Evolutionary conservation across 371 early-diverging fungal species (phyloP).

Genomic region (Mycotypha africana): DNA sequence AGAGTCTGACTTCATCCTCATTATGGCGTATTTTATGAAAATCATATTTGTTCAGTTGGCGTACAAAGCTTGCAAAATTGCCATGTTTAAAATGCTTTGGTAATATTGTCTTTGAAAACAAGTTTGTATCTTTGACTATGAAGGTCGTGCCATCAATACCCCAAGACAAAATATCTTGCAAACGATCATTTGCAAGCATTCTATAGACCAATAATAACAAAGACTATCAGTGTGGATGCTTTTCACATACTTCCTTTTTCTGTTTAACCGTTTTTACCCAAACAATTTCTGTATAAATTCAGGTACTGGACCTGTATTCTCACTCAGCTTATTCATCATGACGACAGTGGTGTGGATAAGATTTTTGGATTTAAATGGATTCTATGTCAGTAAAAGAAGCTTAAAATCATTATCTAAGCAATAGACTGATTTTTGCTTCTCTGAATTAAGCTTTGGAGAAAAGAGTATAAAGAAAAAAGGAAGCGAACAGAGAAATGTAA

Average conservation of each 20-base stretch:
- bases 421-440: too few relatives aligned
- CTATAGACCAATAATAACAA: constrained; percentile 12
- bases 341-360: too few relatives aligned
- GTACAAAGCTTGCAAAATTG: constrained; percentile 91
- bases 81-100: constrained; percentile 89
- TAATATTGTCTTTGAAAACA: constrained; percentile 68
- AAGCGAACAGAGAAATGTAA: too few relatives aligned
- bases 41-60: constrained; percentile 96
- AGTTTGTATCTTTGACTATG: constrained; percentile 74
- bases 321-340: too few relatives aligned
- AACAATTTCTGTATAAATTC: constrained; percentile 46
- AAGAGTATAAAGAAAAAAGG: too few relatives aligned
- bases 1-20: constrained; percentile 48
- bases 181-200: constrained; percentile 66
- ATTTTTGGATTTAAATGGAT: too few relatives aligned
- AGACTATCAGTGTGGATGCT: not conserved
- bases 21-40: constrained; percentile 80
- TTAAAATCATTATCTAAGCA: too few relatives aligned
- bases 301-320: constrained; percentile 29
- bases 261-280: constrained; percentile 19
- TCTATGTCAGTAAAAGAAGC: too few relatives aligned
- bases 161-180: constrained; percentile 69
- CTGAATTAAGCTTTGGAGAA: too few relatives aligned
- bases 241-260: not conserved
- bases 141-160: constrained; percentile 73